Percentiles rank a stretch among this genome's conserved stretches.
Evolutionary conservation across 2,329 filamentous ascomycete species (phyloP).

Genomic region (Cladophialophora chaetospira): DNA sequence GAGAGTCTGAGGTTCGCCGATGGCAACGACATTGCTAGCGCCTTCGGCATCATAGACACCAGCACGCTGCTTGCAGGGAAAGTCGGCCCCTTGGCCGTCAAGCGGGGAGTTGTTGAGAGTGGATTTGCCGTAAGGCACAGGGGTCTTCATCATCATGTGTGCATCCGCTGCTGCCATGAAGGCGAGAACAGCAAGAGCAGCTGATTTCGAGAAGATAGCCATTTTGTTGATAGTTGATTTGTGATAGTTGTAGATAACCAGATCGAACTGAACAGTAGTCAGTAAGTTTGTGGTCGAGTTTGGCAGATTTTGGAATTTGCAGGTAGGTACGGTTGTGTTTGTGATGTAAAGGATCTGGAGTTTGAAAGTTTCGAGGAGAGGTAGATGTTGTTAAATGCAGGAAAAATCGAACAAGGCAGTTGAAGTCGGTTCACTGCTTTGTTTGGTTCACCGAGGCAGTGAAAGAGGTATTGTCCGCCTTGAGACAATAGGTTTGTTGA

Average conservation of each 20-base stretch:
- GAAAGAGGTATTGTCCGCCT: too few relatives aligned
- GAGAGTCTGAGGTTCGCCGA: slow-evolving; percentile 65
- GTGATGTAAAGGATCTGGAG: too few relatives aligned
- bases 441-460: neutral
- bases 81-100: slow-evolving; percentile 61
- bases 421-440: neutral
- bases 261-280: slow-evolving; percentile 23
- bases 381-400: too few relatives aligned
- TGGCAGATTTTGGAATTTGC: neutral
- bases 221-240: slow-evolving; percentile 17
- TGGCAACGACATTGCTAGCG: slow-evolving; percentile 59
- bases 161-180: slow-evolving; percentile 63
- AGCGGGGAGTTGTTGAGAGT: slow-evolving; percentile 68
- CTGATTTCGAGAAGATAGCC: slow-evolving; percentile 18
- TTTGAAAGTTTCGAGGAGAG: too few relatives aligned
- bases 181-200: slow-evolving; percentile 51
- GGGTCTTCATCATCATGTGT: slow-evolving; percentile 74
- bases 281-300: slow-evolving; percentile 13
- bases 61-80: slow-evolving; percentile 75
- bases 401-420: too few relatives aligned
- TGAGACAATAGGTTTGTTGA: too few relatives aligned
- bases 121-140: slow-evolving; percentile 61
- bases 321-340: neutral
- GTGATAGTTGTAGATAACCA: slow-evolving; percentile 15
- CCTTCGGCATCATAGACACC: slow-evolving; percentile 50